Evolutionary conservation across 306 rosid species (phyloP).

Genomic region (Pterocarpus santalinus): DNA sequence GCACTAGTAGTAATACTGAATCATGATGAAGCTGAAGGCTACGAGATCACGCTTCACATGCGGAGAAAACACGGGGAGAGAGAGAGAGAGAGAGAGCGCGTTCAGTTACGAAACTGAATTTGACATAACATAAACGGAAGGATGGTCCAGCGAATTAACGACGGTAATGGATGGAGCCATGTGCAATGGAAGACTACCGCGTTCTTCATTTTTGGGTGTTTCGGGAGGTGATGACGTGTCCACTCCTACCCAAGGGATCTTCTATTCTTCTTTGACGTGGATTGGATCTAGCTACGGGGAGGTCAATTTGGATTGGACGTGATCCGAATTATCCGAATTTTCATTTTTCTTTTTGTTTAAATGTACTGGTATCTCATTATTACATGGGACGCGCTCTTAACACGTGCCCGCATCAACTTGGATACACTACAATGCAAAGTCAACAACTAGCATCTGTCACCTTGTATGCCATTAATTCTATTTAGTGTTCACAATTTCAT

Average conservation of each 20-base stretch:
- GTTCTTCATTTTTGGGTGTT: neutral
- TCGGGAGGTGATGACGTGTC: neutral
- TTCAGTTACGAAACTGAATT: neutral
- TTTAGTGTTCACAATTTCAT: neutral
- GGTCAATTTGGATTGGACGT: neutral
- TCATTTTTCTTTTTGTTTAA: neutral
- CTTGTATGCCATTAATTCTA: neutral
- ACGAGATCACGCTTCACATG: conserved; percentile 23
- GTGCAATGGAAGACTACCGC: neutral
- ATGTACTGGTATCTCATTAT: neutral
- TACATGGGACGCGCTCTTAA: neutral
- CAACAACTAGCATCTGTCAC: neutral
- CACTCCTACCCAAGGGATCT: neutral
- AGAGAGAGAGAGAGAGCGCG: neutral
- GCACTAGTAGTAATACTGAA: neutral
- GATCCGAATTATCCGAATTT: neutral
- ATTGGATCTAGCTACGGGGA: neutral
- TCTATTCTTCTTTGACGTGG: neutral
- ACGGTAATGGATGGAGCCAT: neutral
- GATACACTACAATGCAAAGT: neutral
- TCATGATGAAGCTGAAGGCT: neutral
- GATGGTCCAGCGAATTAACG: conserved; percentile 31
- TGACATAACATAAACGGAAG: neutral
- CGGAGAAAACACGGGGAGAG: neutral
- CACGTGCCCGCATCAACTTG: neutral